Conservation (phyloP, 805 yeast species). For the Candida nemodendra region DNA sequence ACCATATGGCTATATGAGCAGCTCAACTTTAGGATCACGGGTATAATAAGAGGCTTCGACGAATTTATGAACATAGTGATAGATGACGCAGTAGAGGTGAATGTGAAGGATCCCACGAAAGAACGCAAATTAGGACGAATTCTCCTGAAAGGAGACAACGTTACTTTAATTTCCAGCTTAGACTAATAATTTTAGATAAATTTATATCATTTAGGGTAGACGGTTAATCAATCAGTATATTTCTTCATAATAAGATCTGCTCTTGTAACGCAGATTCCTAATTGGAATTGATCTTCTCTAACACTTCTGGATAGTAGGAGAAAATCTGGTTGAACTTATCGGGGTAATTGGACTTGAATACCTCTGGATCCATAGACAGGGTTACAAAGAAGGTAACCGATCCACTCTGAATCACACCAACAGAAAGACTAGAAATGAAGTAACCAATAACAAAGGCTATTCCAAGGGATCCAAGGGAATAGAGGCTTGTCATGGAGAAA, state of each 20-base stretch:
- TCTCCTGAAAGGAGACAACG: slow-evolving; percentile 89
- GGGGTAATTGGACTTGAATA: slow-evolving; percentile 73
- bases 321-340: slow-evolving; percentile 34
- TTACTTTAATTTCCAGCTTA: slow-evolving; percentile 61
- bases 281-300: too few relatives aligned
- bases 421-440: slow-evolving; percentile 67
- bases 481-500: slow-evolving; percentile 46
- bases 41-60: slow-evolving; percentile 88
- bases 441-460: slow-evolving; percentile 57
- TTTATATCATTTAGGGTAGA: too few relatives aligned
- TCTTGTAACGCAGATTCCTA: too few relatives aligned
- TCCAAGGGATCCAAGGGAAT: slow-evolving; percentile 25
- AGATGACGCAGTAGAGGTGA: slow-evolving; percentile 65
- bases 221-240: too few relatives aligned
- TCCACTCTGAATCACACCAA: slow-evolving; percentile 74
- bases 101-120: slow-evolving; percentile 38
- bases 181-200: too few relatives aligned
- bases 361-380: slow-evolving; percentile 81
- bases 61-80: slow-evolving; percentile 88
- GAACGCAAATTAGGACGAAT: slow-evolving; percentile 67
- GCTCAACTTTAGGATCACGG: slow-evolving; percentile 70
- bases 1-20: slow-evolving; percentile 91
- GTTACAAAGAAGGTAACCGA: slow-evolving; percentile 82
- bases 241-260: too few relatives aligned
- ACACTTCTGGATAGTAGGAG: slow-evolving; percentile 26